A percentile compares a stretch with the other conserved stretches of the same genome.
These are phyloP conservation scores for Scheffersomyces quercinus DNA, from an alignment of 1,139 yeast genomes.

Conservation along the genomic window DNA sequence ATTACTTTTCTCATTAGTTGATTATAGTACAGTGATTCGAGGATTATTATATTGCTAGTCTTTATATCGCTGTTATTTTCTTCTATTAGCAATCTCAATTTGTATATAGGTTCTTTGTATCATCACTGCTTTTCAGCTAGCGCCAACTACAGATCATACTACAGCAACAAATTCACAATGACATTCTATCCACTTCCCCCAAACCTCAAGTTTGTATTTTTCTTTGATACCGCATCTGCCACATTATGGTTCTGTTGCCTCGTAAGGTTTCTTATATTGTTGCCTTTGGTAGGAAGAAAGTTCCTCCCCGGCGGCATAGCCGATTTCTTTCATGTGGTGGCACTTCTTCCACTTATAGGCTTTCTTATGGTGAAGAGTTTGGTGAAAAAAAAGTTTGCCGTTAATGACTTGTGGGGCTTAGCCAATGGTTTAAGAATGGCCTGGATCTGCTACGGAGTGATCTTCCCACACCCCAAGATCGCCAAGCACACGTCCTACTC, in stretches of 20 bases:
- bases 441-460: constrained; percentile 47
- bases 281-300: constrained; percentile 61
- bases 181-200: constrained; percentile 37
- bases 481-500: constrained; percentile 54
- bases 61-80: no score
- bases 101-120: no score
- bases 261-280: constrained; percentile 48
- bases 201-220: constrained; percentile 33
- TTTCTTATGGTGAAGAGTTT: constrained; percentile 23
- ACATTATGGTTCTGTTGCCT: constrained; percentile 56
- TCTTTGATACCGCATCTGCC: constrained; percentile 35
- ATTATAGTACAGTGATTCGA: no score
- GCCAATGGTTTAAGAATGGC: constrained; percentile 35
- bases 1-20: no score
- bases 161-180: constrained; percentile 3
- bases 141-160: background rate
- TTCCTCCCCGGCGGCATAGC: constrained; percentile 73
- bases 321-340: constrained; percentile 55
- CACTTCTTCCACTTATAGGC: constrained; percentile 35
- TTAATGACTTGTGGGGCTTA: constrained; percentile 28
- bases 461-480: constrained; percentile 48
- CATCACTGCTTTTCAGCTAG: no score
- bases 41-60: no score
- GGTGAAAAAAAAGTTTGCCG: constrained; percentile 8
- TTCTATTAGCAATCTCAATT: no score